A percentile compares a stretch with the other conserved stretches of the same genome.
Evolutionary conservation across 495 filamentous ascomycete genomes (phyloP).

Genomic region (Talaromyces proteolyticus): DNA sequence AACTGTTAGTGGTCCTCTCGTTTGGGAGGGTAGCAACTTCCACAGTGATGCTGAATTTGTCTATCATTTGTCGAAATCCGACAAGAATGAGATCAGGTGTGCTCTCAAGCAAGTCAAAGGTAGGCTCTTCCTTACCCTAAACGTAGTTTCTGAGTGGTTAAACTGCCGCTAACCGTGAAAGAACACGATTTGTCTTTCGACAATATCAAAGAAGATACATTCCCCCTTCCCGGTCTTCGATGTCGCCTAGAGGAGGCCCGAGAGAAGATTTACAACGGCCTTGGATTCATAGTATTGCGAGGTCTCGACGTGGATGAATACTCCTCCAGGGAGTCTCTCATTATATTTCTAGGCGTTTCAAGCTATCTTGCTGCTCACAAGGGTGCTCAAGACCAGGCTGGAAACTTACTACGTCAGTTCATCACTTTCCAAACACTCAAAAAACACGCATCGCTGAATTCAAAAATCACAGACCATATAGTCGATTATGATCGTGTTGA

Average conservation of each 20-base stretch:
- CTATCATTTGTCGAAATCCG: background rate
- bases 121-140: background rate
- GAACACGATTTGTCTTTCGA: background rate
- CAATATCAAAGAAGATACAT: slow-evolving; percentile 7
- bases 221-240: slow-evolving; percentile 14
- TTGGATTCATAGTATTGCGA: slow-evolving; percentile 42
- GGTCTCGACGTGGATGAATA: slow-evolving; percentile 37
- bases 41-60: background rate
- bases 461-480: background rate
- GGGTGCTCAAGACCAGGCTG: slow-evolving; percentile 46
- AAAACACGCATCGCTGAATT: background rate
- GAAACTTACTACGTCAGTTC: no score
- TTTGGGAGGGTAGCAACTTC: background rate
- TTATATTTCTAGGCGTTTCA: slow-evolving; percentile 43
- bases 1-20: background rate
- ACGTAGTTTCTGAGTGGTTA: no score
- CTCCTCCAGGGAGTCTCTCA: slow-evolving; percentile 37
- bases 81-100: background rate
- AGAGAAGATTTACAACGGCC: slow-evolving; percentile 24
- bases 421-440: no score
- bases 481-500: no score
- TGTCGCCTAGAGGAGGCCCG: slow-evolving; percentile 6
- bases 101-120: background rate
- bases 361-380: slow-evolving; percentile 44
- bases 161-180: background rate